Conservation (phyloP, 2,329 filamentous ascomycete species). For the Neofusicoccum cordaticola region DNA sequence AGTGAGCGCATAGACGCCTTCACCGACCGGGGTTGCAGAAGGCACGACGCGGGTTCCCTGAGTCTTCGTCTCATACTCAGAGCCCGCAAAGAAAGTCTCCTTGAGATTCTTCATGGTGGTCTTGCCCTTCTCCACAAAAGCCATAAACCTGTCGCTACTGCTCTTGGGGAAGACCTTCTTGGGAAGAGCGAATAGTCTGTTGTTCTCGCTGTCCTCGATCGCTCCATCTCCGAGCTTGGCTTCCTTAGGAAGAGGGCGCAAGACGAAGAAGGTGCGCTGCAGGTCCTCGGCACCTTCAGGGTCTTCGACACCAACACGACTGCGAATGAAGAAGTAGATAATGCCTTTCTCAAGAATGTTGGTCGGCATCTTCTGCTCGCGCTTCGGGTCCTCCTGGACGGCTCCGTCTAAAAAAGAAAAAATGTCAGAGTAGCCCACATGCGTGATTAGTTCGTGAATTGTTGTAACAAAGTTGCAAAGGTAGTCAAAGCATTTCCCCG, state of each 20-base stretch:
- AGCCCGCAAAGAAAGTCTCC: conserved; percentile 64
- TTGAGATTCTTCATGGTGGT: conserved; percentile 67
- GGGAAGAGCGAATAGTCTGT: conserved; percentile 72
- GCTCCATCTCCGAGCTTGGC: conserved; percentile 63
- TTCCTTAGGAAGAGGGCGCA: conserved; percentile 69
- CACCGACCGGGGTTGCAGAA: conserved; percentile 71
- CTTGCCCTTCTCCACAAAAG: conserved; percentile 75
- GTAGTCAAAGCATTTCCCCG: too few species aligned
- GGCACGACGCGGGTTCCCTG: conserved; percentile 65
- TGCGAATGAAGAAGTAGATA: conserved; percentile 87
- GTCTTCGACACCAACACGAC: conserved; percentile 69
- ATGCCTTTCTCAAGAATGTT: conserved; percentile 81
- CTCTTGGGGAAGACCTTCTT: conserved; percentile 79
- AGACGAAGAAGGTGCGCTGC: conserved; percentile 73
- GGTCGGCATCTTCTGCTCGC: conserved; percentile 53
- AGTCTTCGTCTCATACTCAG: conserved; percentile 74
- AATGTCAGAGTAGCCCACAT: neutral
- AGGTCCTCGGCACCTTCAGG: conserved; percentile 69
- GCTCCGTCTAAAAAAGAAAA: conserved; percentile 31
- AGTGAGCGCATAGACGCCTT: conserved; percentile 82
- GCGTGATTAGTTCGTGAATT: too few species aligned
- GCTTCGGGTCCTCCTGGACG: conserved; percentile 49
- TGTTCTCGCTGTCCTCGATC: conserved; percentile 58
- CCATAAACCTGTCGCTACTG: conserved; percentile 69
- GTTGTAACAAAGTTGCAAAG: too few species aligned